Conservation (phyloP, 306 rosid species). For the Quercus variabilis region DNA sequence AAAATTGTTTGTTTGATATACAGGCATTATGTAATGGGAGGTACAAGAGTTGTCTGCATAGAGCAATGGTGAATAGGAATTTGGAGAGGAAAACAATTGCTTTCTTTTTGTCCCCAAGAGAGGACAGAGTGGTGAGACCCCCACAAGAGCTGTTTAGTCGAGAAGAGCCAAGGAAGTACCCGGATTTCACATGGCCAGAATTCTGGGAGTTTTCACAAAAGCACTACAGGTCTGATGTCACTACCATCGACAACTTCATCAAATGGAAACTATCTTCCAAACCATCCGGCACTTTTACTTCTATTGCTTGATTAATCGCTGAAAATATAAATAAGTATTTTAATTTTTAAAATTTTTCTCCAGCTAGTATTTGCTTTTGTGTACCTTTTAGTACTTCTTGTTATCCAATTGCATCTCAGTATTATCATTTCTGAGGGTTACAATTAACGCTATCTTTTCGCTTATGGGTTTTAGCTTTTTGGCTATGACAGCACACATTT, state of each 20-base stretch:
- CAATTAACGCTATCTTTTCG: too few species aligned
- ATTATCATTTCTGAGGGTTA: too few species aligned
- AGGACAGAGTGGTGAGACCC: slow-evolving; percentile 54
- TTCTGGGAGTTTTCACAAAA: slow-evolving; percentile 49
- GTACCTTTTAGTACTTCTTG: too few species aligned
- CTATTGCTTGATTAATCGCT: not conserved
- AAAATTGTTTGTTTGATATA: not conserved
- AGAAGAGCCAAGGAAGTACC: slow-evolving; percentile 48
- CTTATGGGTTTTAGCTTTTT: too few species aligned
- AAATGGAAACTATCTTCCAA: slow-evolving; percentile 36
- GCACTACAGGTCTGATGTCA: slow-evolving; percentile 51
- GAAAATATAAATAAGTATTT: too few species aligned
- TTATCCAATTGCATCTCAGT: too few species aligned
- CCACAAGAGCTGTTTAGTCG: slow-evolving; percentile 30
- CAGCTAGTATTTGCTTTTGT: too few species aligned
- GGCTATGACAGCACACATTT: too few species aligned
- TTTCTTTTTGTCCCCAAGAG: slow-evolving; percentile 45
- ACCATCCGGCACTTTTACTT: not conserved
- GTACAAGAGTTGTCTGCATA: slow-evolving; percentile 60
- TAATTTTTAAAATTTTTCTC: too few species aligned
- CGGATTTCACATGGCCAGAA: slow-evolving; percentile 62
- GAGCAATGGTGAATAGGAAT: slow-evolving; percentile 50
- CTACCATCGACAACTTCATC: slow-evolving; percentile 50
- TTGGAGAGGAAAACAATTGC: slow-evolving; percentile 47
- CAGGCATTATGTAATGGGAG: slow-evolving; percentile 57